These are phyloP conservation scores for Mycena olivaceomarginata DNA, from an alignment of 768 basidiomycete species.

Conservation along the genomic window DNA sequence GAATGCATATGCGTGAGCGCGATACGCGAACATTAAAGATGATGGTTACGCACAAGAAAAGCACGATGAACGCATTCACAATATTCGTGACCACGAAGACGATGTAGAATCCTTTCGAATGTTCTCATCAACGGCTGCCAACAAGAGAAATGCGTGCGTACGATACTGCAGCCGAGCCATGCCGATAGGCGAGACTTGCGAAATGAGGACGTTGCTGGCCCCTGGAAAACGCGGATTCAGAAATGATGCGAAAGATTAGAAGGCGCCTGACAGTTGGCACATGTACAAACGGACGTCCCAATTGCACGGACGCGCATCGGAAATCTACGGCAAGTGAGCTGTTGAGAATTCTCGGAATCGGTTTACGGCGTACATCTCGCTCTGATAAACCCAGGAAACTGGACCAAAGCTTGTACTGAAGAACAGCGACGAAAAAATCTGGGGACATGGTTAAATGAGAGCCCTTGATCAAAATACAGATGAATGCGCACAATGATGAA, in stretches of 20 bases:
- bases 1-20: not conserved
- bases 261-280: constrained; percentile 37
- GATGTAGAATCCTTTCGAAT: constrained; percentile 33
- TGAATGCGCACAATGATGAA: constrained; percentile 62
- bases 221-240: constrained; percentile 8
- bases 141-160: not conserved
- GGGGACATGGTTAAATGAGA: constrained; percentile 67
- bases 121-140: not conserved
- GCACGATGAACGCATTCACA: constrained; percentile 36
- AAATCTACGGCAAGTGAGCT: constrained; percentile 63
- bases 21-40: not conserved
- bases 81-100: constrained; percentile 40
- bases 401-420: constrained; percentile 73
- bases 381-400: constrained; percentile 57
- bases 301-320: constrained; percentile 73
- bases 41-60: constrained; percentile 37
- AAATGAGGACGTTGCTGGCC: constrained; percentile 45
- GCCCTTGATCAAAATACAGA: constrained; percentile 61
- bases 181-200: constrained; percentile 42
- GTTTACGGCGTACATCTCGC: constrained; percentile 37
- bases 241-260: not conserved
- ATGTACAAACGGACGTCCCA: constrained; percentile 43
- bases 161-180: constrained; percentile 36
- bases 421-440: constrained; percentile 68
- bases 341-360: constrained; percentile 40